phyloP scores from a whole-genome alignment of 805 yeast genomes.

The Isabelozyma gotoi region DNA sequence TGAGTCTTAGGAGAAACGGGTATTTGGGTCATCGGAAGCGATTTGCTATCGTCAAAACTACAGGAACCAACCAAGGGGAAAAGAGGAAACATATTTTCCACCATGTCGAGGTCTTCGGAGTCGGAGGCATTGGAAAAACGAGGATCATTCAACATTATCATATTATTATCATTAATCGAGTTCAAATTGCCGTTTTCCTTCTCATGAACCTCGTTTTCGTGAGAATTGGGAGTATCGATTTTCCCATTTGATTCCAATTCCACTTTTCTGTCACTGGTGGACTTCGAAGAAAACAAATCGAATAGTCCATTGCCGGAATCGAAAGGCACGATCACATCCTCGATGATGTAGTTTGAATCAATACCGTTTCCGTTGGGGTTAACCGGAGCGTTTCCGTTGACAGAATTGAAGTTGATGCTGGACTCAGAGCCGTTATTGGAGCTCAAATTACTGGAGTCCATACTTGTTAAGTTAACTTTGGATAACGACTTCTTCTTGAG shows the following conservation, averaged over 20 bases:
- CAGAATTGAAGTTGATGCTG: constrained; percentile 10
- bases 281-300: constrained; percentile 21
- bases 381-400: constrained; percentile 6
- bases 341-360: constrained; percentile 21
- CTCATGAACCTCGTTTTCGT: background rate
- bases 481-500: constrained; percentile 6
- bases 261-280: constrained; percentile 5
- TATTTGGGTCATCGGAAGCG: constrained; percentile 33
- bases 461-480: background rate
- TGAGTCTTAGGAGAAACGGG: constrained; percentile 13
- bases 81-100: constrained; percentile 40
- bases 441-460: background rate
- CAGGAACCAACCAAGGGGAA: constrained; percentile 41
- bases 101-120: constrained; percentile 20
- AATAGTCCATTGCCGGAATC: constrained; percentile 23
- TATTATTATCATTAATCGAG: background rate
- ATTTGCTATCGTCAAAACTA: constrained; percentile 34
- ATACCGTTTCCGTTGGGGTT: constrained; percentile 3
- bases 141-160: background rate
- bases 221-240: background rate
- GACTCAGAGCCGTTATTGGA: constrained; percentile 5
- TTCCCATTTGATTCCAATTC: background rate
- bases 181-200: background rate
- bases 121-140: background rate
- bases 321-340: constrained; percentile 30